phyloP scores from a whole-genome alignment of 2,329 filamentous ascomycete genomes.

The Monosporascus ibericus region DNA sequence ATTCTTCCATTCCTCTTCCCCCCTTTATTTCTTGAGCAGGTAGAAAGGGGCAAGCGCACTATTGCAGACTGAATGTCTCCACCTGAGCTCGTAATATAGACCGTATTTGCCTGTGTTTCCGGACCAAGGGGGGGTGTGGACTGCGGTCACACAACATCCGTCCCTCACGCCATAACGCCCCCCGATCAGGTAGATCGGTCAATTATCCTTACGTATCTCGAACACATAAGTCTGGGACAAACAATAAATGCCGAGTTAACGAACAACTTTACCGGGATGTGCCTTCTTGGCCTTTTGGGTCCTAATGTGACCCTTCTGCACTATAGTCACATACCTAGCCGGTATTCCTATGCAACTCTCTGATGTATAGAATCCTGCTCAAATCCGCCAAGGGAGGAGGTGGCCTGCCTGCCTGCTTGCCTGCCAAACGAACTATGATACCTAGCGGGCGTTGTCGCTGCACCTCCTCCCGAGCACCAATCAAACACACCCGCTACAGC shows the following conservation, averaged over 20 bases:
- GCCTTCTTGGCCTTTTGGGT: not conserved
- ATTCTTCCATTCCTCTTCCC: not conserved
- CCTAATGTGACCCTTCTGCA: not conserved
- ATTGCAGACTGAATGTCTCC: not conserved
- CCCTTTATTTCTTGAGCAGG: not conserved
- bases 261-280: not conserved
- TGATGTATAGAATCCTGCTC: not conserved
- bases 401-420: not conserved
- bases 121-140: not conserved
- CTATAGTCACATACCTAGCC: not conserved
- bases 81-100: not conserved
- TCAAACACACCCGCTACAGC: not conserved
- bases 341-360: not conserved
- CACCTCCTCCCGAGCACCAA: not conserved
- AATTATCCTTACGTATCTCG: too few species aligned
- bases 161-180: too few species aligned
- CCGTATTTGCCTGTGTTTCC: not conserved
- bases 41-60: not conserved
- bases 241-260: too few species aligned
- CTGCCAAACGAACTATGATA: not conserved
- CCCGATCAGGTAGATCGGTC: not conserved
- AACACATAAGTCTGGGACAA: too few species aligned
- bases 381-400: not conserved
- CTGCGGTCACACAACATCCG: too few species aligned
- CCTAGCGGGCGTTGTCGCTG: not conserved